Evolutionary conservation across 2,329 filamentous ascomycete species (phyloP).

Genomic region (Reticulascus tulasneorum): DNA sequence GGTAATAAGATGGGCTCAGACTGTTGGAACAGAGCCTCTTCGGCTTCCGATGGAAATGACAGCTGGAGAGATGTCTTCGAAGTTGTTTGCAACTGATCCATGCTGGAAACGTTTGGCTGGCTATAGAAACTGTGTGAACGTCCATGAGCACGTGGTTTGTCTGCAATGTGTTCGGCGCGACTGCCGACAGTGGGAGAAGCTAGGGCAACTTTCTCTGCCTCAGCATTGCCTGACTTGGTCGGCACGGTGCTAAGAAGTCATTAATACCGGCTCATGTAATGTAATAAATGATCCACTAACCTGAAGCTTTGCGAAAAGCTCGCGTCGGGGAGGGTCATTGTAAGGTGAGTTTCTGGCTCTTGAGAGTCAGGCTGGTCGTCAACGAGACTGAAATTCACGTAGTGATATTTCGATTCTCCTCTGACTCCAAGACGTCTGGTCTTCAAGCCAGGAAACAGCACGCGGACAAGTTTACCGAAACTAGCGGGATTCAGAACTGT

Average conservation of each 20-base stretch:
- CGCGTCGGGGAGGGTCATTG: conserved; percentile 46
- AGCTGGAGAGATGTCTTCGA: conserved; percentile 57
- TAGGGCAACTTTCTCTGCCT: conserved; percentile 14
- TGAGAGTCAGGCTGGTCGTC: conserved; percentile 51
- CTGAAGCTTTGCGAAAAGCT: conserved; percentile 46
- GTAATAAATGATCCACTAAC: conserved; percentile 35
- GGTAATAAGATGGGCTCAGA: conserved; percentile 76
- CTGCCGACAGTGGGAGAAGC: conserved; percentile 25
- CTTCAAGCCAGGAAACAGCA: conserved; percentile 92
- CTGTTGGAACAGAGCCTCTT: conserved; percentile 51
- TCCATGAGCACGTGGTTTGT: conserved; percentile 19
- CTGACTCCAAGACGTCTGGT: conserved; percentile 88
- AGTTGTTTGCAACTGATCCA: conserved; percentile 55
- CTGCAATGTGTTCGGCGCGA: conserved; percentile 9
- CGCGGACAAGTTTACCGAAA: conserved; percentile 93
- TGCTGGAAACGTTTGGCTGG: conserved; percentile 49
- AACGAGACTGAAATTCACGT: conserved; percentile 63
- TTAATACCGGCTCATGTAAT: conserved; percentile 16
- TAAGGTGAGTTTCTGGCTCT: conserved; percentile 41
- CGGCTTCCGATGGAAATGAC: conserved; percentile 55
- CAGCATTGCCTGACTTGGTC: conserved; percentile 20
- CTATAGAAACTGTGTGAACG: conserved; percentile 54
- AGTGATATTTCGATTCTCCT: conserved; percentile 98
- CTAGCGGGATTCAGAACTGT: conserved; percentile 95
- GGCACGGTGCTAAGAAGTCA: conserved; percentile 28